Percentiles rank a stretch among this genome's conserved stretches.
These are phyloP conservation scores for Cucurbita maxima DNA, from an alignment of 306 rosid genomes.

Conservation along the genomic window DNA sequence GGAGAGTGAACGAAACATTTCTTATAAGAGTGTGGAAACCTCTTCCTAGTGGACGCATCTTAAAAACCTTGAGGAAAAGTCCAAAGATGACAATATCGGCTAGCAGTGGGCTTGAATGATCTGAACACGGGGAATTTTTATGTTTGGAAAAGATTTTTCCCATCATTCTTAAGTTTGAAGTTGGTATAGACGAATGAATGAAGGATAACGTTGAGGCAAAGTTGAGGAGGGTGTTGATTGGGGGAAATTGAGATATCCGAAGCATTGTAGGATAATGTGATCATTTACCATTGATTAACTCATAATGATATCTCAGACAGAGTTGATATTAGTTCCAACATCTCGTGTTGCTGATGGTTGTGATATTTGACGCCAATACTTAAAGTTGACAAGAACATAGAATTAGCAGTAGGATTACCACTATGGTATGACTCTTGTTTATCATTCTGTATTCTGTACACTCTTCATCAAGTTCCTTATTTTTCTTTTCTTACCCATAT, in stretches of 20 bases:
- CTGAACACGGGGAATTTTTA: background rate
- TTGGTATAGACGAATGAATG: background rate
- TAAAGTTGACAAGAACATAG: background rate
- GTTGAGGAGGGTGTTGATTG: background rate
- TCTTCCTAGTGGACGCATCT: no score
- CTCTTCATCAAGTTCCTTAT: background rate
- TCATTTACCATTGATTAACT: background rate
- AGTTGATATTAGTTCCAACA: background rate
- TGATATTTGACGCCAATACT: background rate
- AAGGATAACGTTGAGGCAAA: background rate
- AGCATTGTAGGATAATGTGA: background rate
- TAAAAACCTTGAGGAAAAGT: no score
- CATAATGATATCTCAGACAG: background rate
- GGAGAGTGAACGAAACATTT: no score
- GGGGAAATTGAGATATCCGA: background rate
- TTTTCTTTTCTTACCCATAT: background rate
- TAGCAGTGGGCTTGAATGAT: background rate
- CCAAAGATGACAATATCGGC: no score
- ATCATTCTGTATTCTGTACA: background rate
- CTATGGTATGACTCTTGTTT: background rate
- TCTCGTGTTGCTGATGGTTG: background rate
- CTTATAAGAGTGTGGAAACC: no score
- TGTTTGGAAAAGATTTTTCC: background rate
- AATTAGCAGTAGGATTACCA: background rate
- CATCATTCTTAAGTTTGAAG: background rate